Evolutionary conservation across 805 yeast species (phyloP).

Genomic region (Sugiyamaella boreocaroliniensis): DNA sequence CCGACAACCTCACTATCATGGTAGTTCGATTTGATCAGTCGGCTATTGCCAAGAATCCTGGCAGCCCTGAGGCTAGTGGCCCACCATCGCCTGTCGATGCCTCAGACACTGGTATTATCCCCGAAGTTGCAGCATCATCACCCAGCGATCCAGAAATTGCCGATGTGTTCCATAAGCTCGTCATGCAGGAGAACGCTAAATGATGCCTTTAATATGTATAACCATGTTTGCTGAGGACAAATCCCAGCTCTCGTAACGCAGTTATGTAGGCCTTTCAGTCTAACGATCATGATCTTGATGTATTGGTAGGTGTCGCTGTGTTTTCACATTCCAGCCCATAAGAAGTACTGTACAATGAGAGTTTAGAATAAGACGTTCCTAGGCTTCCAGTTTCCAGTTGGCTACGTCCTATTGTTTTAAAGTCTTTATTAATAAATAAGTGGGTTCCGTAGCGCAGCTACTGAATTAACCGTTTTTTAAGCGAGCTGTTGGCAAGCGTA

Average conservation of each 20-base stretch:
- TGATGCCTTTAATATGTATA: not conserved
- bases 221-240: too few relatives aligned
- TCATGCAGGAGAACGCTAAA: not conserved
- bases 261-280: not conserved
- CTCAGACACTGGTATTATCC: not conserved
- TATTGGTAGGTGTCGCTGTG: too few relatives aligned
- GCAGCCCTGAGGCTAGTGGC: not conserved
- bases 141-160: not conserved
- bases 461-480: too few relatives aligned
- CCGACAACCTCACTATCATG: conserved; percentile 93
- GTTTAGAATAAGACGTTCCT: too few relatives aligned
- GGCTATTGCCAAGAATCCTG: not conserved
- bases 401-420: too few relatives aligned
- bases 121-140: not conserved
- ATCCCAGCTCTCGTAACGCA: not conserved
- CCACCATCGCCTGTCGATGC: not conserved
- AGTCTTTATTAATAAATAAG: too few relatives aligned
- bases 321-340: too few relatives aligned
- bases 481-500: too few relatives aligned
- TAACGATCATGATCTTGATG: not conserved
- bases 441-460: too few relatives aligned
- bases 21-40: conserved; percentile 52
- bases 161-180: not conserved
- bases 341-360: too few relatives aligned
- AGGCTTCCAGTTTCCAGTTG: too few relatives aligned